Evolutionary conservation across 495 filamentous ascomycete genomes (phyloP), one percentile per base, ranked within the genome.

Genomic region (Rusavskia elegans): DNA sequence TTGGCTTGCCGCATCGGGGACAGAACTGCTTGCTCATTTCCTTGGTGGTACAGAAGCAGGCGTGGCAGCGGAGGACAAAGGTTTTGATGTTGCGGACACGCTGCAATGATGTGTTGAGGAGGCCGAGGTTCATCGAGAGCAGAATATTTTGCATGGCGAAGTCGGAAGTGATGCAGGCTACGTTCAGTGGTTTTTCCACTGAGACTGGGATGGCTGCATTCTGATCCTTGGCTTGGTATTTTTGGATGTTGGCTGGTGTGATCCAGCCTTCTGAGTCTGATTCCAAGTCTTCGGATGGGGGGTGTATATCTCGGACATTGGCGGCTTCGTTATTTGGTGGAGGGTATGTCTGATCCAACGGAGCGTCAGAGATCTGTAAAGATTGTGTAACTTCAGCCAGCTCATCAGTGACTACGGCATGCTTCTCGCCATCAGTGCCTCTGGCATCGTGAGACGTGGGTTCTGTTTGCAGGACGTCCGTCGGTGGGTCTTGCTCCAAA

Each of bases 71-170:
- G 49, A 95, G 74, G 21, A 96, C 79, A 73, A 84, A 93, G 7
- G 84, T 88, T 59, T 84, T 86, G 23, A 96, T 75, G 50, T 81
- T 81, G 35, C 75, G 77, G 57, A 99, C 82, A 51, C 87, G 80
- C 49, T 83, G 75, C 8, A 96, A 64, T 19, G 75, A 76, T 1
- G 68, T 62, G 3, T 88, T 89, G 20, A 99, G 71, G 8, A 99
- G 79, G 61, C 94, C 87, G 29, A 99, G 75, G 68, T 95, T 95
- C 71, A 97, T 92, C 57, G 90, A 86, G 10, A 99, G 73, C 2
- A 90, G 71, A 20, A 96, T 87, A 61, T 97, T 97, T 69, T 97
- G 88, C 79, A 97, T 90, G 40, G 92, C 90, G 69, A 85, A 96
- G 72, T 99, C 92, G 53, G 84, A 85, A 0, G 92, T 97, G 56